Conservation (phyloP, 2,329 filamentous ascomycete species). For the Botrytis elliptica region DNA sequence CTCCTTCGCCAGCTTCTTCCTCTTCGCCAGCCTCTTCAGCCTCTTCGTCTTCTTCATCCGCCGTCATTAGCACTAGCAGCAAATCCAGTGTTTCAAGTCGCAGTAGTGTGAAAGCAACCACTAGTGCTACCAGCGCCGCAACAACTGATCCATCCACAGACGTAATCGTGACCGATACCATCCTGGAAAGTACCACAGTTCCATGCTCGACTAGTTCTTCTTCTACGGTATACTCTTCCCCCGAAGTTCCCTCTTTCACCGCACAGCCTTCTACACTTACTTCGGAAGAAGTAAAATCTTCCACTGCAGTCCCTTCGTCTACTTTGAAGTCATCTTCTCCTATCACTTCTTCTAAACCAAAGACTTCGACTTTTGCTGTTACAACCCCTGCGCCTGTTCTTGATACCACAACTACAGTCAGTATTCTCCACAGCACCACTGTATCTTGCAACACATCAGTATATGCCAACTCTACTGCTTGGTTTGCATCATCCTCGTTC, state of each 20-base stretch:
- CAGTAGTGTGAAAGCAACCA: background rate
- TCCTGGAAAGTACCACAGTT: background rate
- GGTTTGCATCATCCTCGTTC: background rate
- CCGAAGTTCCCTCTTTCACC: background rate
- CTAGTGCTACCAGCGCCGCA: background rate
- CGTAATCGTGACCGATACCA: background rate
- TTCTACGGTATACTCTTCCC: background rate
- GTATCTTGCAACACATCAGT: slow-evolving; percentile 8
- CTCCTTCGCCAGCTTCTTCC: background rate
- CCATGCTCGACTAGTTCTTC: slow-evolving; percentile 8
- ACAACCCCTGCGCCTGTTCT: slow-evolving; percentile 1
- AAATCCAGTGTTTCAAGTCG: background rate
- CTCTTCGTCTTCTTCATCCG: background rate
- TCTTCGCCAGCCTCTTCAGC: too few species aligned
- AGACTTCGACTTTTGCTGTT: background rate
- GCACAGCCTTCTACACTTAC: background rate
- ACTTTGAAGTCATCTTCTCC: background rate
- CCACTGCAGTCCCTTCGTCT: background rate
- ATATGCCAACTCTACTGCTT: slow-evolving; percentile 1
- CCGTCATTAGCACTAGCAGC: background rate
- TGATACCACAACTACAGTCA: background rate
- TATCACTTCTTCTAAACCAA: background rate
- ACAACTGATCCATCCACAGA: background rate
- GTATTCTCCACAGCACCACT: slow-evolving; percentile 3
- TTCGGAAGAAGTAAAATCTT: background rate